Percentiles rank a stretch among this genome's conserved stretches.
phyloP scores from a whole-genome alignment of 2,329 filamentous ascomycete species.

The Xylaria digitata region DNA sequence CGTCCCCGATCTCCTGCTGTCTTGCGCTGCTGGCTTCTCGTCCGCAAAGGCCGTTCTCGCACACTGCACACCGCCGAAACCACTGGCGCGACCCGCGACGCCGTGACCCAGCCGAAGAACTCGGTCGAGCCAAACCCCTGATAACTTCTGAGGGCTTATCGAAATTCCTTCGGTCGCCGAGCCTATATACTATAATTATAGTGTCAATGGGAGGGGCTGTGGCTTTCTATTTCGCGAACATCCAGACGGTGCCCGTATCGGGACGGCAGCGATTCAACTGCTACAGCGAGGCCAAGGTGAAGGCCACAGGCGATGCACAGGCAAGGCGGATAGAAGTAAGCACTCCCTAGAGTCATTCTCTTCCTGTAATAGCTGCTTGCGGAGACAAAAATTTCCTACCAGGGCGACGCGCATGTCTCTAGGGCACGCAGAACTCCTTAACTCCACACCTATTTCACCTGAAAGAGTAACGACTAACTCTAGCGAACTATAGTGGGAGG shows the following conservation, averaged over 20 bases:
- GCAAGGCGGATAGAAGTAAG: conserved; percentile 62
- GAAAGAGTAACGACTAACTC: too few relatives aligned
- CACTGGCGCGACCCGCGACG: conserved; percentile 41
- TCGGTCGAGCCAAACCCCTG: conserved; percentile 53
- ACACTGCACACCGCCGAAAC: conserved; percentile 38
- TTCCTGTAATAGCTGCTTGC: too few relatives aligned
- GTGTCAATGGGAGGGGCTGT: conserved; percentile 58
- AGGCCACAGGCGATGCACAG: conserved; percentile 62
- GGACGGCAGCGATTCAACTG: conserved; percentile 80
- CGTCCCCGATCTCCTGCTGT: conserved; percentile 24
- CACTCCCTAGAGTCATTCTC: too few relatives aligned
- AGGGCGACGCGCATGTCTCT: too few relatives aligned
- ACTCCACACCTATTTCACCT: too few relatives aligned
- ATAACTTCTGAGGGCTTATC: conserved; percentile 51
- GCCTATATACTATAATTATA: conserved; percentile 55
- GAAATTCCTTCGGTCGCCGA: conserved; percentile 51
- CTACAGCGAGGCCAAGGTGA: conserved; percentile 66
- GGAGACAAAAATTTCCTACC: too few relatives aligned
- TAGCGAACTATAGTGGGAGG: conserved; percentile 51
- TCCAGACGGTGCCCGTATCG: conserved; percentile 78
- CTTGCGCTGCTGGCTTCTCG: conserved; percentile 24
- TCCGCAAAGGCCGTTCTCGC: conserved; percentile 37
- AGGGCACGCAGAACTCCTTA: too few relatives aligned
- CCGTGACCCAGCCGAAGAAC: conserved; percentile 36
- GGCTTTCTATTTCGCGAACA: conserved; percentile 73